A percentile compares a stretch with the other conserved stretches of the same genome.
These are phyloP conservation scores for Salvia hispanica DNA, from an alignment of 257 asterid genomes.

Conservation along the genomic window DNA sequence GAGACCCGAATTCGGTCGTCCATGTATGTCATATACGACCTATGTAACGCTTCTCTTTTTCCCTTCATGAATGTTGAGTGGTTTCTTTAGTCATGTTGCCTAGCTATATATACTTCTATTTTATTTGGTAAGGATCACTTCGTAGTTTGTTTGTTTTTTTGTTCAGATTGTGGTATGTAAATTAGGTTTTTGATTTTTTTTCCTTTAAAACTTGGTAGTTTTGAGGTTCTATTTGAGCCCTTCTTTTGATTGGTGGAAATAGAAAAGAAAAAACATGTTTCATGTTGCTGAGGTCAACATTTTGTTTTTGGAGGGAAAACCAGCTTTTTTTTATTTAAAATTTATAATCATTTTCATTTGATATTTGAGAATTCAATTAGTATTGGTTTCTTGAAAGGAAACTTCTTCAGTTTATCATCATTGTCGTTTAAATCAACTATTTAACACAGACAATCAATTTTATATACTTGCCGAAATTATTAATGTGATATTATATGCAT, in stretches of 20 bases:
- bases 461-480: no score
- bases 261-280: not conserved
- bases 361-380: no score
- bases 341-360: no score
- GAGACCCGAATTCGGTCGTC: constrained; percentile 28
- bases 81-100: constrained; percentile 16
- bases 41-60: constrained; percentile 19
- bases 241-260: not conserved
- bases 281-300: no score
- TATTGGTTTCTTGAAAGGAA: no score
- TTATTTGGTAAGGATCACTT: not conserved
- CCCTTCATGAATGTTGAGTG: constrained; percentile 14
- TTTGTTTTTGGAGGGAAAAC: no score
- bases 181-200: not conserved
- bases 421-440: no score
- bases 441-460: no score
- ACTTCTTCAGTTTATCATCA: no score
- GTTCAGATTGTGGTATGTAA: not conserved
- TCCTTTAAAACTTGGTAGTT: not conserved
- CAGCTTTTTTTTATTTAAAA: no score
- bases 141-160: no score
- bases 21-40: constrained; percentile 26
- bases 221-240: not conserved
- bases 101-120: not conserved
- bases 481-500: no score